Evolutionary conservation across 1,139 yeast genomes (phyloP).

Genomic region (Hyphopichia wangnamkhiaoensis): DNA sequence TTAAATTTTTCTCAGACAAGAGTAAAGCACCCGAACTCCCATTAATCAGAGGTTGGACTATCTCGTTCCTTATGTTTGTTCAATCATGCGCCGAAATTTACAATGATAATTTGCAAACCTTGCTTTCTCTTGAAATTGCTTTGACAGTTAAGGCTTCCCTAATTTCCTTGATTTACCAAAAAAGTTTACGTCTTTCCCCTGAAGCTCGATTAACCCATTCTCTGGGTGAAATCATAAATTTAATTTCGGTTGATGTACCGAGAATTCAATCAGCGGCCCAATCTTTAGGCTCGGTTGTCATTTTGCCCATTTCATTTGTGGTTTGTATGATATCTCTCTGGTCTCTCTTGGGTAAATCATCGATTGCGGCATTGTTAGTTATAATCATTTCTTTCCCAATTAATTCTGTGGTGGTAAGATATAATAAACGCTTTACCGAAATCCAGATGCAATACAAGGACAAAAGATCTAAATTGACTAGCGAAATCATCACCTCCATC

Average conservation of each 20-base stretch:
- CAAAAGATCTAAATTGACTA: constrained; percentile 53
- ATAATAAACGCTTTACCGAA: constrained; percentile 50
- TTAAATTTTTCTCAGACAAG: constrained; percentile 39
- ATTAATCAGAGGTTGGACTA: constrained; percentile 49
- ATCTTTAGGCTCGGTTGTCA: constrained; percentile 53
- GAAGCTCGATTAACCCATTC: constrained; percentile 46
- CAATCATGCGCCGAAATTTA: constrained; percentile 13
- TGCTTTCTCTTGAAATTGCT: constrained; percentile 42
- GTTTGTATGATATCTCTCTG: constrained; percentile 58
- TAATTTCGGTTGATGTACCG: constrained; percentile 60
- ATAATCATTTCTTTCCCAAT: constrained; percentile 61
- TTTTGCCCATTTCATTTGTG: constrained; percentile 60
- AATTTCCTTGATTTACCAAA: constrained; percentile 51
- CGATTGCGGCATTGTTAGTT: constrained; percentile 58
- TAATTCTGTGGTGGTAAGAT: constrained; percentile 51
- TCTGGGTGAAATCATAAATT: constrained; percentile 59
- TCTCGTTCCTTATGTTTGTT: constrained; percentile 52
- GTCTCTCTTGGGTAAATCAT: constrained; percentile 59
- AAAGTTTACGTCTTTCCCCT: constrained; percentile 49
- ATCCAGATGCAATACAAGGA: constrained; percentile 72
- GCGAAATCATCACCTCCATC: constrained; percentile 63
- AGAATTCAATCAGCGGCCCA: constrained; percentile 55
- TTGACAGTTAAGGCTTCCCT: constrained; percentile 53
- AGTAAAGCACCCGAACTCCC: constrained; percentile 35
- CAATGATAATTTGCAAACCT: neutral